phyloP scores from a whole-genome alignment of 2,329 filamentous ascomycete species.

The Xylariales sp. region DNA sequence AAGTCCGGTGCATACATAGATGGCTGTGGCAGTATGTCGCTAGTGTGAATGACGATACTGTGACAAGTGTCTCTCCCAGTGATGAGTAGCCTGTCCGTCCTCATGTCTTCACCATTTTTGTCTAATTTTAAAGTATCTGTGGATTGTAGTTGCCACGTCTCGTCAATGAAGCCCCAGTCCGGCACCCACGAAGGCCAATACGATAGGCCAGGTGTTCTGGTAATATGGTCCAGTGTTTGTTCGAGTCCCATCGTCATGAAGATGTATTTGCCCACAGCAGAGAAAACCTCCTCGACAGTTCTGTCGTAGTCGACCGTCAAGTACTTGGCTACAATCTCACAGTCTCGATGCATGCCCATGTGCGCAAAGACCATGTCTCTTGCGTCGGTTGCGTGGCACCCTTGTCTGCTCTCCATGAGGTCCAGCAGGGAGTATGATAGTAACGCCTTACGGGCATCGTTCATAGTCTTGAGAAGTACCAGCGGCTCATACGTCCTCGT shows the following conservation, averaged over 20 bases:
- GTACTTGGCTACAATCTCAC: neutral
- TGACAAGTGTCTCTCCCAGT: too few relatives aligned
- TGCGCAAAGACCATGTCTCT: neutral
- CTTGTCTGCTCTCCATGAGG: neutral
- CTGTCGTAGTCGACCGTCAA: conserved; percentile 1
- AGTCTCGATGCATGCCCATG: neutral
- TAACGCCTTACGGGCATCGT: neutral
- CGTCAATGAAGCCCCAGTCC: too few relatives aligned
- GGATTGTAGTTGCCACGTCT: too few relatives aligned
- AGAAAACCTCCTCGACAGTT: neutral
- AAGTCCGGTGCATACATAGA: too few relatives aligned
- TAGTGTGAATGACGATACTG: too few relatives aligned
- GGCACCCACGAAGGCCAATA: neutral
- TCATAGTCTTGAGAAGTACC: neutral
- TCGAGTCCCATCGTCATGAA: neutral
- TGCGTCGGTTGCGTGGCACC: neutral
- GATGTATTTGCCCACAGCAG: neutral
- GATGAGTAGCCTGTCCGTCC: too few relatives aligned
- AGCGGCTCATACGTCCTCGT: neutral
- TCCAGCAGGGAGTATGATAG: neutral
- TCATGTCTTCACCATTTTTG: too few relatives aligned
- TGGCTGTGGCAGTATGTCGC: too few relatives aligned
- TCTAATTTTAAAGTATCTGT: too few relatives aligned
- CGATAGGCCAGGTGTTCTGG: neutral
- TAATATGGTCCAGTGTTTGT: neutral